These are phyloP conservation scores for Xylariaceae sp. DNA, from an alignment of 2,329 filamentous ascomycete species.

Conservation along the genomic window DNA sequence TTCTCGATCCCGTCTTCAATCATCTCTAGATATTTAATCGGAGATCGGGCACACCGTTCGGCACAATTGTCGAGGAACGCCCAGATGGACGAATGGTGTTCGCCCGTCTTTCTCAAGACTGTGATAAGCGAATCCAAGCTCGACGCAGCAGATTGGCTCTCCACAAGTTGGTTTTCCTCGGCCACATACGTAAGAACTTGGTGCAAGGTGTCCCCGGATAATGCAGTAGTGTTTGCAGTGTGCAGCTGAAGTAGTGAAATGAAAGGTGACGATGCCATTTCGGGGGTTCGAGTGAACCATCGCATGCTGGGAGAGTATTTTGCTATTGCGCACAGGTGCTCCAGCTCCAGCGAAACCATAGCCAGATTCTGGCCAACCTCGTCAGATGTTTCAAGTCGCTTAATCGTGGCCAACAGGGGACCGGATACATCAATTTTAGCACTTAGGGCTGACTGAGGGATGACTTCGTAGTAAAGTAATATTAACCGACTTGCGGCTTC, in stretches of 20 bases:
- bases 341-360: constrained; percentile 68
- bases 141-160: constrained; percentile 37
- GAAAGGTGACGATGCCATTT: constrained; percentile 64
- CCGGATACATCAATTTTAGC: constrained; percentile 87
- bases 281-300: constrained; percentile 78
- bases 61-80: constrained; percentile 80
- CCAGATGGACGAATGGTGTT: constrained; percentile 45
- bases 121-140: constrained; percentile 46
- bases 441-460: constrained; percentile 73
- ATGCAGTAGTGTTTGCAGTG: constrained; percentile 43
- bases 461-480: constrained; percentile 77
- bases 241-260: constrained; percentile 63
- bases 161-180: constrained; percentile 63
- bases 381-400: constrained; percentile 52
- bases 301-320: constrained; percentile 77
- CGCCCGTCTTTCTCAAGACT: constrained; percentile 32
- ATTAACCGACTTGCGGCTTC: constrained; percentile 77
- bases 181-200: constrained; percentile 58
- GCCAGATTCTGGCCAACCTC: constrained; percentile 47
- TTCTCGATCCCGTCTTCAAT: constrained; percentile 40
- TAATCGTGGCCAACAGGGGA: constrained; percentile 65
- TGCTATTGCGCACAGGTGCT: constrained; percentile 77
- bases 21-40: constrained; percentile 78
- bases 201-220: constrained; percentile 49
- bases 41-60: constrained; percentile 67